Conservation (phyloP, 768 basidiomycete genomes). For the Tephrocybe rancida region DNA sequence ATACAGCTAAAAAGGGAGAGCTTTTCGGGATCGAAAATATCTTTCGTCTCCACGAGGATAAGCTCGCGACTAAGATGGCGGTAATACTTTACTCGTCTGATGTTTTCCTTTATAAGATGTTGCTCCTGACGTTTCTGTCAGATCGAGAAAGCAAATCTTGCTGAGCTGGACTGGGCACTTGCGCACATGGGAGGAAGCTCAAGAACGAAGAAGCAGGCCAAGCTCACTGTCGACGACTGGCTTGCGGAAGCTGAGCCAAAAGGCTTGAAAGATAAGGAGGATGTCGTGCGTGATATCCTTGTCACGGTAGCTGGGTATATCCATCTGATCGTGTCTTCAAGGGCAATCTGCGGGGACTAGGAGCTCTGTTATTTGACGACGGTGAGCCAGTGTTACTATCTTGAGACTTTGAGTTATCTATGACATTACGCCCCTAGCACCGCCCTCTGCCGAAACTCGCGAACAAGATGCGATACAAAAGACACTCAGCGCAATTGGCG, state of each 20-base stretch:
- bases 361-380: slow-evolving; percentile 71
- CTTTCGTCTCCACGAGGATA: slow-evolving; percentile 74
- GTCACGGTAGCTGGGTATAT: neutral
- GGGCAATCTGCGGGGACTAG: slow-evolving; percentile 62
- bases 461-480: slow-evolving; percentile 53
- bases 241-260: slow-evolving; percentile 43
- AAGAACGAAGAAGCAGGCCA: slow-evolving; percentile 33
- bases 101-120: neutral
- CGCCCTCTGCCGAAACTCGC: slow-evolving; percentile 30
- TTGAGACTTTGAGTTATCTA: neutral
- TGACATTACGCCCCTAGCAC: slow-evolving; percentile 27
- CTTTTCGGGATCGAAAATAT: slow-evolving; percentile 87
- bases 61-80: slow-evolving; percentile 70
- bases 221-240: slow-evolving; percentile 37
- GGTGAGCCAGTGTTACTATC: slow-evolving; percentile 31
- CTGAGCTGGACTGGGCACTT: slow-evolving; percentile 82
- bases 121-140: slow-evolving; percentile 28
- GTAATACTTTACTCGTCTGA: slow-evolving; percentile 39
- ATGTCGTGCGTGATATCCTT: slow-evolving; percentile 29
- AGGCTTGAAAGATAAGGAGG: slow-evolving; percentile 41
- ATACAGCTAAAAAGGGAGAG: slow-evolving; percentile 74
- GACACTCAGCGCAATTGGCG: slow-evolving; percentile 60
- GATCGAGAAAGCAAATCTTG: slow-evolving; percentile 79
- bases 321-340: slow-evolving; percentile 21
- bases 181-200: slow-evolving; percentile 58